Base-by-base conservation (phyloP, 192 early-diverging fungal genomes). In the Linnemannia zychae region DNA sequence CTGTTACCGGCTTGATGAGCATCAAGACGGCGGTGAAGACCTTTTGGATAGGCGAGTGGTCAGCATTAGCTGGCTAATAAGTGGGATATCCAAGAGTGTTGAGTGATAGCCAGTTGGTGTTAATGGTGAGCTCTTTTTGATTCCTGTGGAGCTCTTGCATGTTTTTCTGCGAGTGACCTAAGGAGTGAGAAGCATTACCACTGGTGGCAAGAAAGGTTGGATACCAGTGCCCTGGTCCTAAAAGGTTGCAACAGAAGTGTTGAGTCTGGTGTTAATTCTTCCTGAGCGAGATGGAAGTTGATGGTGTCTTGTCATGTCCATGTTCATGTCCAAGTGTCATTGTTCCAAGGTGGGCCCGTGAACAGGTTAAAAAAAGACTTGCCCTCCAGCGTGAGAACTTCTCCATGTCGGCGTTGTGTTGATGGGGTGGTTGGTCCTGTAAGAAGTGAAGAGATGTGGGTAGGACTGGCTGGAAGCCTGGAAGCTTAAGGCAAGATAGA, bases 341-440 rank as follows among this genome's bases (percentile, higher is more conserved):
- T 63, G 1, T 31, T 63, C 13, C 28, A 12, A 50, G 71, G 31
- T 36, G 50, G 40, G 40, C 9, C 9, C 40, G 40, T 9, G 40
- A 44, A 44, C 40, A 44, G 17, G 18, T 46, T 28, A n/a, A 70
- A 49, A n/a, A 50, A n/a, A 53, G 12, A 77, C 87, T 88, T 92
- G 88, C 94, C 84, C 96, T 93, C 96, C 96, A 97, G 68, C 93
- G 92, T 78, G 96, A 96, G 88, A 91, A 97, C 78, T 97, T 96
- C 81, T 96, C 96, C 96, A 96, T 96, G 47, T 73, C 49, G 31
- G 66, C 17, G 22, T n/a, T 53, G 17, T 24, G n/a, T 68, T 28
- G 67, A 53, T 33, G 49, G 31, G 47, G 46, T 46, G 22, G 52
- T 12, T 31, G 28, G 57, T 68, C 67, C 17, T 40, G 37, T n/a